A percentile compares a stretch with the other conserved stretches of the same genome.
These are phyloP conservation scores for Sequoia sempervirens DNA, from an alignment of 75 land plant genomes.

Conservation along the genomic window DNA sequence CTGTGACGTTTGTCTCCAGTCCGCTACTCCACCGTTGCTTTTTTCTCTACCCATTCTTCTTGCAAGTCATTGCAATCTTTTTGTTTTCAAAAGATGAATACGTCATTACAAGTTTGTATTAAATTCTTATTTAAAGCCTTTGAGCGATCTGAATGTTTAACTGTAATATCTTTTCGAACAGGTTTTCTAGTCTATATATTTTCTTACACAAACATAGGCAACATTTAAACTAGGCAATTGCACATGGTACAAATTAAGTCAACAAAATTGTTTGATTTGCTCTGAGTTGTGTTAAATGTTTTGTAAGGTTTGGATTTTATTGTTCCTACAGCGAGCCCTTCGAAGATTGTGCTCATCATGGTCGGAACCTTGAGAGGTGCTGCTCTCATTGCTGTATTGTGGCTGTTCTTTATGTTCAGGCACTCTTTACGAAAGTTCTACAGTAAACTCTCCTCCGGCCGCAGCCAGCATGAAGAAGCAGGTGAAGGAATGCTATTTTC, in stretches of 20 bases:
- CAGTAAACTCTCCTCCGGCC: background rate
- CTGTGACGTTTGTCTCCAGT: conserved; percentile 23
- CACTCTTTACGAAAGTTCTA: background rate
- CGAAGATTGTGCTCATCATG: background rate
- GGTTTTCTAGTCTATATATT: too few relatives aligned
- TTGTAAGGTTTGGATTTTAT: too few relatives aligned
- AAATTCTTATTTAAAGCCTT: too few relatives aligned
- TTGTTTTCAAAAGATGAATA: too few relatives aligned
- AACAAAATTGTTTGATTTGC: too few relatives aligned
- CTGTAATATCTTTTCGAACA: too few relatives aligned
- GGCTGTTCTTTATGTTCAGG: background rate
- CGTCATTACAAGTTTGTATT: background rate
- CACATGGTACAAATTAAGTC: too few relatives aligned
- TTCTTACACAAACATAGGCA: too few relatives aligned
- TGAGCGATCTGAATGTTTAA: too few relatives aligned
- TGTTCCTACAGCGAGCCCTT: background rate
- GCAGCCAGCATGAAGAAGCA: background rate
- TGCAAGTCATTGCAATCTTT: too few relatives aligned
- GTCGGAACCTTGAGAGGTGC: background rate
- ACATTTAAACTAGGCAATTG: too few relatives aligned
- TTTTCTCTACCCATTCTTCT: background rate
- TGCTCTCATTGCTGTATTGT: background rate
- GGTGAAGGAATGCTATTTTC: background rate
- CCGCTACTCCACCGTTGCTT: conserved; percentile 16
- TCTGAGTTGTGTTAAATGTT: too few relatives aligned